Percentiles rank a stretch among this genome's conserved stretches.
Evolutionary conservation across 768 basidiomycete species (phyloP).

Genomic region (Termitomyces sp.): DNA sequence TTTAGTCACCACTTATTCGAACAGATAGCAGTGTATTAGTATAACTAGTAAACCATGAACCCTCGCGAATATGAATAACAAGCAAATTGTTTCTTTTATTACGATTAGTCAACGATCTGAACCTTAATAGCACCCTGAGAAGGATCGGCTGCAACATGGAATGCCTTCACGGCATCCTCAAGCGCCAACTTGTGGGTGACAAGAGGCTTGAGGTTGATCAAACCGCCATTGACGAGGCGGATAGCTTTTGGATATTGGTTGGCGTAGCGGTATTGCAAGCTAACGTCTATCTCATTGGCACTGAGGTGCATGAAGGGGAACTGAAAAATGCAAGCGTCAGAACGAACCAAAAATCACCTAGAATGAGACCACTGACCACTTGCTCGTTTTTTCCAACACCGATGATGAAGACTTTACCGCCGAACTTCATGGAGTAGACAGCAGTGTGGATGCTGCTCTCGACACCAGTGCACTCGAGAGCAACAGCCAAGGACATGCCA

Average conservation of each 20-base stretch:
- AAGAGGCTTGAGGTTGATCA: slow-evolving; percentile 72
- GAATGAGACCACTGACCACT: slow-evolving; percentile 29
- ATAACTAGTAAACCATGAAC: neutral
- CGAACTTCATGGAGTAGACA: slow-evolving; percentile 59
- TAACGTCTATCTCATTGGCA: slow-evolving; percentile 66
- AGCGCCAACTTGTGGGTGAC: slow-evolving; percentile 76
- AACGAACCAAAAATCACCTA: neutral
- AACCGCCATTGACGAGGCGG: slow-evolving; percentile 68
- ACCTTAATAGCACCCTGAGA: slow-evolving; percentile 68
- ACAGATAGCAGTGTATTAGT: slow-evolving; percentile 5
- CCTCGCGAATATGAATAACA: neutral
- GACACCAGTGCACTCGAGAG: slow-evolving; percentile 63
- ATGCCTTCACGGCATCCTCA: slow-evolving; percentile 72
- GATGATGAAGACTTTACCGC: slow-evolving; percentile 67
- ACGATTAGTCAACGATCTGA: slow-evolving; percentile 49
- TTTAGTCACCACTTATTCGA: neutral
- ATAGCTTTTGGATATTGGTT: slow-evolving; percentile 86
- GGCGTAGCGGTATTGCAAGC: slow-evolving; percentile 67
- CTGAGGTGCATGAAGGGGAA: slow-evolving; percentile 75
- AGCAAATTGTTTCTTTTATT: neutral
- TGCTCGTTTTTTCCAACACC: slow-evolving; percentile 67
- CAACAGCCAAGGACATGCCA: slow-evolving; percentile 43
- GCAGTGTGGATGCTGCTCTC: slow-evolving; percentile 61
- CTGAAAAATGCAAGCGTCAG: slow-evolving; percentile 20
- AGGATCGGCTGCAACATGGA: slow-evolving; percentile 71